A percentile compares a stretch with the other conserved stretches of the same genome.
phyloP scores from a whole-genome alignment of 371 early-diverging fungal genomes.

The Nematocida minor region DNA sequence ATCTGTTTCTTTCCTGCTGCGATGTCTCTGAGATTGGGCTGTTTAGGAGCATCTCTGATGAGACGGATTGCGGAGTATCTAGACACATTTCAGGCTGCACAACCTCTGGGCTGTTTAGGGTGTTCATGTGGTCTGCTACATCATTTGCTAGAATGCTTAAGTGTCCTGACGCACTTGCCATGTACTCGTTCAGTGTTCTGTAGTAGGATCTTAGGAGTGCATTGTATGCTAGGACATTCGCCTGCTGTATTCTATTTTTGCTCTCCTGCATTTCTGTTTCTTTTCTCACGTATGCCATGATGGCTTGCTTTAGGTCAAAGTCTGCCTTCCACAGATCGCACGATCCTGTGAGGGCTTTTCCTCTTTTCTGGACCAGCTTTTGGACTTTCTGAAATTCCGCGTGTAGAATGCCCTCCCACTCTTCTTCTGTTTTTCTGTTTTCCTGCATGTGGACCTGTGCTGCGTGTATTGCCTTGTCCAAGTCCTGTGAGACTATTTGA shows the following conservation, averaged over 20 bases:
- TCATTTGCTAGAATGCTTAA: slow-evolving; percentile 16
- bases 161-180: not conserved
- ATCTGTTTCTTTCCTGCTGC: not conserved
- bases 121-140: not conserved
- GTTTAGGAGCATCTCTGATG: not conserved
- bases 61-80: not conserved
- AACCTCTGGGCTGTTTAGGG: not conserved
- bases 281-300: not conserved
- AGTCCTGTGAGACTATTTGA: not conserved
- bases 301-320: slow-evolving; percentile 22
- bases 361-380: not conserved
- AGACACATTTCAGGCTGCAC: not conserved
- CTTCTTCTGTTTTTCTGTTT: not conserved
- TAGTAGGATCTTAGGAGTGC: not conserved
- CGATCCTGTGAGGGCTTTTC: not conserved
- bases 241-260: not conserved
- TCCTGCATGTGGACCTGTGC: not conserved
- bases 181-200: slow-evolving; percentile 16
- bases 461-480: not conserved
- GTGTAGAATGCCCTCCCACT: not conserved
- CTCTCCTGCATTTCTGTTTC: not conserved
- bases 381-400: not conserved
- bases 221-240: not conserved
- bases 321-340: slow-evolving; percentile 38
- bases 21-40: not conserved